Conservation (phyloP, 164 flowering plant genomes). For the Vitis rotundifolia region DNA sequence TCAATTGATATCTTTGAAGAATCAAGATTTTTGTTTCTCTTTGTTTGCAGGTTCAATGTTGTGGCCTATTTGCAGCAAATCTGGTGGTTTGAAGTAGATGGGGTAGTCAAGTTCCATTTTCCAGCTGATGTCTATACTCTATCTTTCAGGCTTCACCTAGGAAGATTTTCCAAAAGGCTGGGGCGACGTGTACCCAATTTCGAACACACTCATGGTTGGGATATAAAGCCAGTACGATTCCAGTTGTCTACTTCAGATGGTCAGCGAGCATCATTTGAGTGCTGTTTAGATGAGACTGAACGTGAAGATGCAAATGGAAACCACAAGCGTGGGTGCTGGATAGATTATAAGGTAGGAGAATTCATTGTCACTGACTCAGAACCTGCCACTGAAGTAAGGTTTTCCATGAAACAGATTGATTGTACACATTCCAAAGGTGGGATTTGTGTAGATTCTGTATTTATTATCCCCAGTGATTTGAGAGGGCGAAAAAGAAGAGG, state of each 20-base stretch:
- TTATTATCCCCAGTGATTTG: constrained; percentile 57
- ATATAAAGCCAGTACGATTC: constrained; percentile 64
- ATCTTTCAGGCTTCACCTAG: constrained; percentile 68
- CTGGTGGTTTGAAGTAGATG: constrained; percentile 89
- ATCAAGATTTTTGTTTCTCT: neutral
- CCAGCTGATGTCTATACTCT: constrained; percentile 68
- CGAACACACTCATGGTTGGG: constrained; percentile 89
- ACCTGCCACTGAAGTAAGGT: constrained; percentile 51
- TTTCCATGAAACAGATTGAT: constrained; percentile 82
- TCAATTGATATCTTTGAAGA: neutral
- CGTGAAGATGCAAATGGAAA: constrained; percentile 37
- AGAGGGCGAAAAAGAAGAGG: constrained; percentile 43
- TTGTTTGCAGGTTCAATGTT: constrained; percentile 50
- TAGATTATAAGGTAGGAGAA: constrained; percentile 74
- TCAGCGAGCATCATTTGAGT: constrained; percentile 56
- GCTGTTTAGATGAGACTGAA: constrained; percentile 51
- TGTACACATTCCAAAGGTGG: constrained; percentile 89
- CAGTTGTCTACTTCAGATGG: constrained; percentile 67
- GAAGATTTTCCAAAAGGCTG: constrained; percentile 64
- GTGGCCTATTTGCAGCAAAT: constrained; percentile 80
- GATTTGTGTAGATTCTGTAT: constrained; percentile 75
- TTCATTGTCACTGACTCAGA: constrained; percentile 49
- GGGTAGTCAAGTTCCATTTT: constrained; percentile 54
- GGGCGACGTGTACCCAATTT: constrained; percentile 63
- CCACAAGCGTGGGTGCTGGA: constrained; percentile 73